Evolutionary conservation across 495 filamentous ascomycete genomes (phyloP).

Genomic region (Lepraria neglecta): DNA sequence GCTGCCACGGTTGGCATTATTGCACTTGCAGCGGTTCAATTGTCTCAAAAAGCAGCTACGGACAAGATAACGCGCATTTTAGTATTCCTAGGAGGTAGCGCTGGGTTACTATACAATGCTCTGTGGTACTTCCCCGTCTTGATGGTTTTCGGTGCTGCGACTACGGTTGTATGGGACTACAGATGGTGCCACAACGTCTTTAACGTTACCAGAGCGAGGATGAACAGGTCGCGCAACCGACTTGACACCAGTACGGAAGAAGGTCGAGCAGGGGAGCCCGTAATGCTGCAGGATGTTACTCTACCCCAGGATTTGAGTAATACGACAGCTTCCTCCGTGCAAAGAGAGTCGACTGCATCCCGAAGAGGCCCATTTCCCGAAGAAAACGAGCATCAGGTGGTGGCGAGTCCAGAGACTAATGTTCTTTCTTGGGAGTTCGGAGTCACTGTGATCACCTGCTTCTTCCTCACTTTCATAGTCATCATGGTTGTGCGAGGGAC

Average conservation of each 20-base stretch:
- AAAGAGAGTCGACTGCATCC: too few relatives aligned
- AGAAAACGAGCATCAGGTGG: not conserved
- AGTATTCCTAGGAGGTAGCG: constrained; percentile 52
- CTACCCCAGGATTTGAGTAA: too few relatives aligned
- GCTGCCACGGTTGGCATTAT: constrained; percentile 65
- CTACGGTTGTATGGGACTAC: constrained; percentile 51
- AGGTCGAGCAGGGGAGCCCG: too few relatives aligned
- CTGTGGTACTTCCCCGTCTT: constrained; percentile 69
- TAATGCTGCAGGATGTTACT: too few relatives aligned
- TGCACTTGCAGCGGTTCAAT: constrained; percentile 58
- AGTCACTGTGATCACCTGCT: constrained; percentile 42
- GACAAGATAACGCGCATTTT: constrained; percentile 55
- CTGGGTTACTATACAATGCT: constrained; percentile 60
- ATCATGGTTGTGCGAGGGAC: constrained; percentile 50
- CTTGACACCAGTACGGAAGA: too few relatives aligned
- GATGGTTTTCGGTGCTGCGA: constrained; percentile 41
- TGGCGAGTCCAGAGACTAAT: not conserved
- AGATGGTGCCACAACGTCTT: constrained; percentile 33
- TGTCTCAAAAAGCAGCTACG: constrained; percentile 59
- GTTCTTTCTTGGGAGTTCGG: constrained; percentile 33
- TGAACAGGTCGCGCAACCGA: too few relatives aligned
- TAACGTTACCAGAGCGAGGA: not conserved
- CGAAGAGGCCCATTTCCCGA: not conserved
- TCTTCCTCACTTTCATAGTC: constrained; percentile 49
- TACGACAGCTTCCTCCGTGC: too few relatives aligned